These are phyloP conservation scores for Tilletia indica DNA, from an alignment of 1,284 basidiomycete genomes.

Conservation along the genomic window DNA sequence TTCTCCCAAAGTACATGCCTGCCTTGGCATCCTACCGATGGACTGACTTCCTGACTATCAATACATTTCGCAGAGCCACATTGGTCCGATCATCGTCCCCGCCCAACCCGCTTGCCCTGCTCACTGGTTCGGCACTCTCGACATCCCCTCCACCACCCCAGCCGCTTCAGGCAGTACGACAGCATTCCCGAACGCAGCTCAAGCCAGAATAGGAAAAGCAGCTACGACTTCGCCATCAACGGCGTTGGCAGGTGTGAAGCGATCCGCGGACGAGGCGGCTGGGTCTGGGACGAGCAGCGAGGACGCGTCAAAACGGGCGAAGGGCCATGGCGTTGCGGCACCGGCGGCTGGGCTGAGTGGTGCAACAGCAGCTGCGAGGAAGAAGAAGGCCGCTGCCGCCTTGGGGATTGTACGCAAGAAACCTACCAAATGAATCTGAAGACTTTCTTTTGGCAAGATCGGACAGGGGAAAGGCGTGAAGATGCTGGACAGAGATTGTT, in stretches of 20 bases:
- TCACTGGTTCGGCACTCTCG: conserved; percentile 5
- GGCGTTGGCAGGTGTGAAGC: neutral
- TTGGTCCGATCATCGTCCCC: neutral
- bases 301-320: neutral
- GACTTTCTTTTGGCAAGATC: too few relatives aligned
- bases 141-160: neutral
- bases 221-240: neutral
- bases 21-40: neutral
- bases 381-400: conserved; percentile 24
- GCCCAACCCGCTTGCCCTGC: conserved; percentile 3
- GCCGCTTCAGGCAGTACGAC: neutral
- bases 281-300: neutral
- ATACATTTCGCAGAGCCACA: neutral
- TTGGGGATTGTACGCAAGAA: conserved; percentile 36
- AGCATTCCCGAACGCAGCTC: neutral
- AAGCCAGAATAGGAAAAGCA: neutral
- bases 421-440: conserved; percentile 15
- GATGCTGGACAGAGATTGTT: too few relatives aligned
- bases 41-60: neutral
- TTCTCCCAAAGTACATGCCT: neutral
- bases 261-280: neutral
- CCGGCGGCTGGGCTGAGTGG: neutral
- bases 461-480: too few relatives aligned
- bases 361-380: conserved; percentile 24
- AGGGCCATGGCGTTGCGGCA: neutral